A percentile compares a stretch with the other conserved stretches of the same genome.
Conservation (phyloP, 2,329 filamentous ascomycete genomes). For the Clarireedia monteithiana region DNA sequence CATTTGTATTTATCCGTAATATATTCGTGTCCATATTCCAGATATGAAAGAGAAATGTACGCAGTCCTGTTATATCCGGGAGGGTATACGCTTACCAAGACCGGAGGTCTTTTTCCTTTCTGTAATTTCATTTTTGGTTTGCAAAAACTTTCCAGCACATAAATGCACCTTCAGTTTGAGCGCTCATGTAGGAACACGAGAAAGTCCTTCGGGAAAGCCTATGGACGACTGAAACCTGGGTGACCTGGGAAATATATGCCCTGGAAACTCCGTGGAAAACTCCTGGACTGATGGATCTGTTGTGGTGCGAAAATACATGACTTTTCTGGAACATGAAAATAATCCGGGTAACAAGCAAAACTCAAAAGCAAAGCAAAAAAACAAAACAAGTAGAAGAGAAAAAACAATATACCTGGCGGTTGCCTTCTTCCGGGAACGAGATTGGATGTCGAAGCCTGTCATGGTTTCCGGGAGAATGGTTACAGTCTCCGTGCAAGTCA, state of each 20-base stretch:
- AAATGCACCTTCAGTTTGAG: not conserved
- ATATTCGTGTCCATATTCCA: not conserved
- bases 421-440: slow-evolving; percentile 25
- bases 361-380: slow-evolving; percentile 15
- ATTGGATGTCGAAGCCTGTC: slow-evolving; percentile 25
- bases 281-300: slow-evolving; percentile 10
- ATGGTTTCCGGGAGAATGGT: slow-evolving; percentile 27
- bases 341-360: slow-evolving; percentile 12
- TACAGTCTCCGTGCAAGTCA: slow-evolving; percentile 28
- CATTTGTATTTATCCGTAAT: not conserved
- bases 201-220: not conserved
- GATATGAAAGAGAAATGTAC: slow-evolving; percentile 4
- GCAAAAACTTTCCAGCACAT: not conserved
- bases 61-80: not conserved
- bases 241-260: slow-evolving; percentile 2
- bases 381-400: slow-evolving; percentile 10
- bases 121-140: slow-evolving; percentile 6
- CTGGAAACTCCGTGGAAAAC: slow-evolving; percentile 5
- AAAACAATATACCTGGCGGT: slow-evolving; percentile 30
- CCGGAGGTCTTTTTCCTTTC: slow-evolving; percentile 5
- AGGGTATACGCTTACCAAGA: slow-evolving; percentile 6
- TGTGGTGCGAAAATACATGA: slow-evolving; percentile 20
- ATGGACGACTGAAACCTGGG: not conserved
- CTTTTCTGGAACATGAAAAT: slow-evolving; percentile 23
- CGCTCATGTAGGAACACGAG: slow-evolving; percentile 2